phyloP scores from a whole-genome alignment of 306 rosid species.

The Acacia confusa region DNA sequence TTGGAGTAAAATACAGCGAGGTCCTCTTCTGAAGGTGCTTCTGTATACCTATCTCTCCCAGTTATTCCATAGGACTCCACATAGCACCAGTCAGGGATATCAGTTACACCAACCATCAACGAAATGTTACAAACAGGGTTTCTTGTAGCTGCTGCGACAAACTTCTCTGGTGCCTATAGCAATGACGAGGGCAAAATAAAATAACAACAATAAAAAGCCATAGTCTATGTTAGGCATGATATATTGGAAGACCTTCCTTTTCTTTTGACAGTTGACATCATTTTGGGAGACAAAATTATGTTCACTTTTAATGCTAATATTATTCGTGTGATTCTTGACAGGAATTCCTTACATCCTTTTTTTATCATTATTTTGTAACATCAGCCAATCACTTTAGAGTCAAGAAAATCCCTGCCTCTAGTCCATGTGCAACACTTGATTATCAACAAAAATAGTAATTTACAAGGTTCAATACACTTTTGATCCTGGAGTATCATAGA shows the following conservation, averaged over 20 bases:
- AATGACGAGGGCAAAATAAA: conserved; percentile 31
- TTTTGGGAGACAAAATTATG: background rate
- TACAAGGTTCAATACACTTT: background rate
- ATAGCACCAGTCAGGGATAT: conserved; percentile 94
- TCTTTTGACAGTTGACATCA: background rate
- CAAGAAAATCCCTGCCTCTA: background rate
- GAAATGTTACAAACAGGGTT: conserved; percentile 84
- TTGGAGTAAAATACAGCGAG: conserved; percentile 63
- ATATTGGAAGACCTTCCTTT: background rate
- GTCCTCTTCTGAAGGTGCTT: conserved; percentile 77
- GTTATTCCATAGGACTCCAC: conserved; percentile 66
- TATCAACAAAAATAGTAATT: background rate
- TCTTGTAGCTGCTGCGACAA: conserved; percentile 73
- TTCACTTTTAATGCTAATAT: background rate
- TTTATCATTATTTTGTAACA: background rate
- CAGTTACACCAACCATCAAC: conserved; percentile 82
- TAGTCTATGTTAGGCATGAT: background rate
- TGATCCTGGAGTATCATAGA: background rate
- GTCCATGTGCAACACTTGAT: background rate
- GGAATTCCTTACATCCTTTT: background rate
- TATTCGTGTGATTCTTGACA: background rate
- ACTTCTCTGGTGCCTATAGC: conserved; percentile 86
- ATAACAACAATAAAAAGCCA: conserved; percentile 3
- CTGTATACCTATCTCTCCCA: conserved; percentile 54
- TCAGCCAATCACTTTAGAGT: background rate